A percentile compares a stretch with the other conserved stretches of the same genome.
Conservation (phyloP, 2,329 filamentous ascomycete species). For the Epichloe coenophiala region DNA sequence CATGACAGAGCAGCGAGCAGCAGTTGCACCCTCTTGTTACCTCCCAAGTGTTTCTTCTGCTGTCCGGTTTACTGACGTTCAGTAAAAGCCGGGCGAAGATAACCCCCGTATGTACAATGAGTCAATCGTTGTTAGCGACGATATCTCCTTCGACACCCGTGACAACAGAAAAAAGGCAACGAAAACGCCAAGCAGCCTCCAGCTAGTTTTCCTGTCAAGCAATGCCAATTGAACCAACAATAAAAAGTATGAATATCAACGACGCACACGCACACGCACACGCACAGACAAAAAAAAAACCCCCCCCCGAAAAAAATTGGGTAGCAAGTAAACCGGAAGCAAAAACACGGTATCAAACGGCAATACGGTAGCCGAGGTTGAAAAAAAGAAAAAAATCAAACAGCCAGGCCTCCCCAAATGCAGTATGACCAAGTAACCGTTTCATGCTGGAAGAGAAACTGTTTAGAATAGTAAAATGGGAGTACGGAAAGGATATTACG, state of each 20-base stretch:
- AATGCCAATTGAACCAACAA: slow-evolving; percentile 17
- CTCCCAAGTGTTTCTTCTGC: background rate
- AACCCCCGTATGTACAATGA: background rate
- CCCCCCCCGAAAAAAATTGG: too few species aligned
- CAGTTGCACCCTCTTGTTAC: background rate
- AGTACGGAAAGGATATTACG: background rate
- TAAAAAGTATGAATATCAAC: slow-evolving; percentile 7
- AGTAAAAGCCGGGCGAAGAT: background rate
- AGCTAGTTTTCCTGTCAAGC: slow-evolving; percentile 9
- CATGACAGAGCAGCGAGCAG: background rate
- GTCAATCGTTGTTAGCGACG: background rate
- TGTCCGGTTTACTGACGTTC: background rate
- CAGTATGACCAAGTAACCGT: slow-evolving; percentile 3
- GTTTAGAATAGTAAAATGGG: background rate
- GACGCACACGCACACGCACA: background rate
- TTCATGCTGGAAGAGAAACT: slow-evolving; percentile 3
- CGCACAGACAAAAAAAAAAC: background rate
- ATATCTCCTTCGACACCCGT: background rate
- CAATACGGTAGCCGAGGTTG: background rate
- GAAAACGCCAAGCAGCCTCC: slow-evolving; percentile 16
- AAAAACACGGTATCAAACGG: background rate
- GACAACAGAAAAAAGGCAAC: slow-evolving; percentile 5
- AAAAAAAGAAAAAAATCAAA: background rate
- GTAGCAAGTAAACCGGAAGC: background rate
- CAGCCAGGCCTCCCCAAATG: slow-evolving; percentile 1